Base-by-base conservation (phyloP, 805 yeast species). In the Candida ortonii region DNA sequence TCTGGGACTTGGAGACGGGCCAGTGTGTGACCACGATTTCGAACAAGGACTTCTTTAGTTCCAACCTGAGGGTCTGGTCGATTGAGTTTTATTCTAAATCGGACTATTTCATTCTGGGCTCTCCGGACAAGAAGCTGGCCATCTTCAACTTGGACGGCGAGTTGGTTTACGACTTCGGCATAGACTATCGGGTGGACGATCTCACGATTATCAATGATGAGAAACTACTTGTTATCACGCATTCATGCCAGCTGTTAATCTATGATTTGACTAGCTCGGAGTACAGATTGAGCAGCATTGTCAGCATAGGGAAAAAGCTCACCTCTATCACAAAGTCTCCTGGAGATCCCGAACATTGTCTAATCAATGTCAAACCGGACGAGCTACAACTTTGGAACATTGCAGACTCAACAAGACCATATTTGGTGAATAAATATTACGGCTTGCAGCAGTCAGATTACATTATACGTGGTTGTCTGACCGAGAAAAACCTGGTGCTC, bases 361-460 rank as follows among this genome's bases (percentile, higher is more conserved):
- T 87, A 25, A 66, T 86, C 16, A 84, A 79, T 47, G 72, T 80
- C 13, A 76, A 78, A 11, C 82, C 86, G 0, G 87, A 83, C 49
- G 93, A 84, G 52, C 57, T 87, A 7, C 93, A 85, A 48, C 61
- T 87, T 4, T 86, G 95, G 95, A 85, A 86, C 45, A 74, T 84
- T 41, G 57, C 68, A 23, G 70, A 67, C 37, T 73, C 78, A 4
- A 61, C 76, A 1, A 35, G 34, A 19, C 56, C 56, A n/a, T 43
- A 24, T 18, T 53, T 87, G 13, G 69, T 75, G 18, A 76, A 77
- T 36, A 84, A 77, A 47, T 81, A 73, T 42, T 64, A 76, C 28
- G 95, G 96, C 2, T 85, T 82, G 52, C 70, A 71, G 36, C 95
- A 84, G 54, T 72, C 75, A 18, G 70, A 78, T 16, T 80, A 68